phyloP scores from a whole-genome alignment of 345 rosid genomes.

The Eucalyptus microcorys region DNA sequence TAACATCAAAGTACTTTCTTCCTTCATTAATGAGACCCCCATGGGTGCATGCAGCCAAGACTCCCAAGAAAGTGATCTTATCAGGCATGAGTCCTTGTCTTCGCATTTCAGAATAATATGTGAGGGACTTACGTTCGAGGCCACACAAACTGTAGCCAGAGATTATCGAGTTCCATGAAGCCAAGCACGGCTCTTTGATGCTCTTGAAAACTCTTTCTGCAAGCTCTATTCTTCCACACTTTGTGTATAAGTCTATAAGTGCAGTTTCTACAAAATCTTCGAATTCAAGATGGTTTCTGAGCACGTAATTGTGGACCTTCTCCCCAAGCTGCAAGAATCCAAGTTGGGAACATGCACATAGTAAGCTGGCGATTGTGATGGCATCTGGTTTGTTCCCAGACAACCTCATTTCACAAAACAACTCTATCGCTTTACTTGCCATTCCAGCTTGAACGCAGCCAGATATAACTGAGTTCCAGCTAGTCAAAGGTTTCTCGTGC shows the following conservation, averaged over 20 bases:
- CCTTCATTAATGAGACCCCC: slow-evolving; percentile 66
- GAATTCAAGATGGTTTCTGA: slow-evolving; percentile 31
- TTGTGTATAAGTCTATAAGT: slow-evolving; percentile 70
- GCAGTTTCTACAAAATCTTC: slow-evolving; percentile 75
- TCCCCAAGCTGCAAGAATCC: slow-evolving; percentile 48
- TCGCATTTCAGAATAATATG: slow-evolving; percentile 31
- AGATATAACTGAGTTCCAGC: slow-evolving; percentile 85
- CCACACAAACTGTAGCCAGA: slow-evolving; percentile 64
- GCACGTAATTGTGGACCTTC: slow-evolving; percentile 42
- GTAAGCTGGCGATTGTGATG: slow-evolving; percentile 50
- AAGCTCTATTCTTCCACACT: slow-evolving; percentile 46
- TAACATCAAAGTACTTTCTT: slow-evolving; percentile 32
- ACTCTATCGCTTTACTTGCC: slow-evolving; percentile 34
- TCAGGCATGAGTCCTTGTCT: slow-evolving; percentile 46
- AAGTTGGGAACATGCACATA: slow-evolving; percentile 66
- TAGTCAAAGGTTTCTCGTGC: slow-evolving; percentile 32
- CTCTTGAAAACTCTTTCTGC: slow-evolving; percentile 54
- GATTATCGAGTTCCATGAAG: slow-evolving; percentile 74
- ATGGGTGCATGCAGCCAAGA: slow-evolving; percentile 63
- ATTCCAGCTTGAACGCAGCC: slow-evolving; percentile 65
- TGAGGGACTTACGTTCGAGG: slow-evolving; percentile 39
- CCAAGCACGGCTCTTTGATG: slow-evolving; percentile 38
- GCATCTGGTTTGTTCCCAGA: slow-evolving; percentile 40
- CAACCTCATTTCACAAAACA: slow-evolving; percentile 45
- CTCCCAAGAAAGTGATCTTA: slow-evolving; percentile 64